phyloP scores from a whole-genome alignment of 75 land plant species.

The Pinus taeda region DNA sequence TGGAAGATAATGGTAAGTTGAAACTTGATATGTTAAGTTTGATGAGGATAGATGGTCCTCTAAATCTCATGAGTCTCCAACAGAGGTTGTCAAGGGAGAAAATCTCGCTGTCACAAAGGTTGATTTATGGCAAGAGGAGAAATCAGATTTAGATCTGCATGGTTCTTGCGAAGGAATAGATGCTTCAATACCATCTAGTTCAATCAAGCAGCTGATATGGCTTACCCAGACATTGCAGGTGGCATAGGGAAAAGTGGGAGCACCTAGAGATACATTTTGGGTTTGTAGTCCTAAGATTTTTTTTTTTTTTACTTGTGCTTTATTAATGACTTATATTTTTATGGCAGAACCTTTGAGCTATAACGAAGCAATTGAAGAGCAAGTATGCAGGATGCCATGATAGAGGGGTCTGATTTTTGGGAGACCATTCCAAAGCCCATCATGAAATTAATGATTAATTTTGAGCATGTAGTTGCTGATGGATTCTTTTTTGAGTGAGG shows the following conservation, averaged over 20 bases:
- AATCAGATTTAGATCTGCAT: not conserved
- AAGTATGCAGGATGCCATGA: not conserved
- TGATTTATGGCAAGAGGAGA: not conserved
- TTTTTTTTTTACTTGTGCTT: not conserved
- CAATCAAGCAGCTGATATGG: not conserved
- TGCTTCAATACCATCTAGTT: not conserved
- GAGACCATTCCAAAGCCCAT: too few species aligned
- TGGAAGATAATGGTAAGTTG: not conserved
- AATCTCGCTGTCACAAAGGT: not conserved
- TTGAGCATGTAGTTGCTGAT: too few species aligned
- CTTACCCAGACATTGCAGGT: not conserved
- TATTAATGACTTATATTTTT: not conserved
- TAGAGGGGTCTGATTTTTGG: not conserved
- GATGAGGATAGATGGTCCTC: not conserved
- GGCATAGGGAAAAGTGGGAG: not conserved
- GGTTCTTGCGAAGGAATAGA: not conserved
- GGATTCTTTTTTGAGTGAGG: too few species aligned
- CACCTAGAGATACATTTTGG: not conserved
- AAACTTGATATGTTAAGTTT: not conserved
- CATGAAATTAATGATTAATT: too few species aligned
- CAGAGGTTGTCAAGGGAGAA: too few species aligned
- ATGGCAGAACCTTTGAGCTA: not conserved
- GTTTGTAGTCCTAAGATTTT: not conserved
- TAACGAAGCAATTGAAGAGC: not conserved
- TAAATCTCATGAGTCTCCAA: not conserved